Evolutionary conservation across 164 flowering plant species (phyloP).

Genomic region (Vitis rotundifolia): DNA sequence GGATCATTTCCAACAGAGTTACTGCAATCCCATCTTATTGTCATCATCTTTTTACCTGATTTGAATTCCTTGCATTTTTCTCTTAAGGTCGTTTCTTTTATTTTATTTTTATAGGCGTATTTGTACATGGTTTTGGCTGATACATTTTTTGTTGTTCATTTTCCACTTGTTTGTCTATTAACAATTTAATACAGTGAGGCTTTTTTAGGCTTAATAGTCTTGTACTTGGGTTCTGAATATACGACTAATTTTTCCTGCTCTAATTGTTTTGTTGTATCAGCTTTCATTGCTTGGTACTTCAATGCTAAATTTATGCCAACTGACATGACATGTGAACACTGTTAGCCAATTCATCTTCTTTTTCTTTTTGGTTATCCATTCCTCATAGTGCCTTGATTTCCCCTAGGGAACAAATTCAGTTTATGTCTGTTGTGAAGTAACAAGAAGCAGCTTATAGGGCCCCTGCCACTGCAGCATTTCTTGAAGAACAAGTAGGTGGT

Average conservation of each 20-base stretch:
- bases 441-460: constrained; percentile 7
- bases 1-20: neutral
- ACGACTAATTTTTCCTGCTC: no score
- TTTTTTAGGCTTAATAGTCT: no score
- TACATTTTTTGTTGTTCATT: neutral
- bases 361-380: neutral
- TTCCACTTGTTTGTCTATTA: no score
- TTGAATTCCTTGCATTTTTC: neutral
- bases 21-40: neutral
- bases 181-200: no score
- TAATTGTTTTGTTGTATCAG: no score
- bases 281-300: no score
- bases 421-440: constrained; percentile 6
- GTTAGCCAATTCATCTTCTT: neutral
- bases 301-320: no score
- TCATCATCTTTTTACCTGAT: neutral
- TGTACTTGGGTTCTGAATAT: no score
- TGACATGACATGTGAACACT: neutral
- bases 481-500: neutral
- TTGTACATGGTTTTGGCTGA: neutral
- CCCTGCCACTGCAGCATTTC: constrained; percentile 8
- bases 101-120: neutral
- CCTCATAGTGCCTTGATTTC: neutral
- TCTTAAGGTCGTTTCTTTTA: neutral
- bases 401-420: neutral